Conservation (phyloP, 1,284 basidiomycete genomes). For the Leccinum pachyderme region DNA sequence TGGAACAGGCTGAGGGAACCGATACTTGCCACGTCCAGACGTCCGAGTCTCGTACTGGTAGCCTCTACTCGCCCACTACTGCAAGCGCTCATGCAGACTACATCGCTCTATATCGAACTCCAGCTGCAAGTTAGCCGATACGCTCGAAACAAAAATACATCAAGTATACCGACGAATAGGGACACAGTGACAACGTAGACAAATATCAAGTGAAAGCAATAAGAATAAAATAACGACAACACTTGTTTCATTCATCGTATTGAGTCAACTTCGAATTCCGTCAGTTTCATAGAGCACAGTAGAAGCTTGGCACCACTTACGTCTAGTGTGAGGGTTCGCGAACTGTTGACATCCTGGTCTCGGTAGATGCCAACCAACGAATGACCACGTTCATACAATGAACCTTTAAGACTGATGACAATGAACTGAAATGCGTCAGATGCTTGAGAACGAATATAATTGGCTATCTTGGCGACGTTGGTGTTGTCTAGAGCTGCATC, state of each 20-base stretch:
- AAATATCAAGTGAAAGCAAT: constrained; percentile 21
- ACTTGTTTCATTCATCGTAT: constrained; percentile 35
- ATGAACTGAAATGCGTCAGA: constrained; percentile 89
- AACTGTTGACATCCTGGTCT: constrained; percentile 92
- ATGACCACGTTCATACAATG: constrained; percentile 87
- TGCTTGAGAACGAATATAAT: constrained; percentile 83
- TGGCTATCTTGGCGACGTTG: constrained; percentile 90
- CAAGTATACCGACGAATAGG: not conserved
- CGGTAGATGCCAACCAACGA: constrained; percentile 93
- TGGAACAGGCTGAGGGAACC: no score
- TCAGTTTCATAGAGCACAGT: constrained; percentile 5
- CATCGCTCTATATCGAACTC: not conserved
- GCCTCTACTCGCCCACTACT: no score
- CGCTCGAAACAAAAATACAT: constrained; percentile 5
- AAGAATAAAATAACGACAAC: constrained; percentile 28
- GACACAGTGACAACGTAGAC: not conserved
- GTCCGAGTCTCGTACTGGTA: no score
- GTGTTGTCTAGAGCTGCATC: constrained; percentile 97
- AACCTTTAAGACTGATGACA: constrained; percentile 93
- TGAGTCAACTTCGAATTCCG: constrained; percentile 35
- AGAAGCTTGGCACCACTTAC: constrained; percentile 47
- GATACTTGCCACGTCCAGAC: no score
- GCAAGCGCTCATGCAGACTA: no score
- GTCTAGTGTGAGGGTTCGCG: constrained; percentile 85
- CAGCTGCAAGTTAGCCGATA: not conserved